Base-by-base conservation (phyloP, 495 filamentous ascomycete species). In the Penicillium arizonense region DNA sequence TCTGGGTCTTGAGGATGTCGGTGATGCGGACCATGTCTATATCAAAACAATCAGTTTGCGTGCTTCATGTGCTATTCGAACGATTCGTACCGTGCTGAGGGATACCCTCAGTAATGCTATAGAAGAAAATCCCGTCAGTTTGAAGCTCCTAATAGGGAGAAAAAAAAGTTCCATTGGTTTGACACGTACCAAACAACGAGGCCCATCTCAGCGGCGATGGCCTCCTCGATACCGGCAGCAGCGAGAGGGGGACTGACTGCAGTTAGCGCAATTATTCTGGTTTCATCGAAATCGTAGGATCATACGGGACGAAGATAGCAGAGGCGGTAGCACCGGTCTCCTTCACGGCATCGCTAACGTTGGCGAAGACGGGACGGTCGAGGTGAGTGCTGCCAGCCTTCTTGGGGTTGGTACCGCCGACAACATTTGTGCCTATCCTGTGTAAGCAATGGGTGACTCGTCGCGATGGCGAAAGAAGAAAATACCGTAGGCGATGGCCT, bases 11-110 rank as follows among this genome's bases (percentile, higher is more conserved):
- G 57, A 99, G 82, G 53, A 99, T 96, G 69, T 93, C 87, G 63
- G 96, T 97, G 67, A 99, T 96, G 71, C 94, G 90, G 62, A 99
- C 91, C 94, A 99, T 99, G 75, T 99, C 94, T 89, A 65, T 45
- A 36, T 55, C 55, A 23, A 52, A 59, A 63, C 21, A n/a, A 53
- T 69, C 42, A 73, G 61, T 48, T 50, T 43, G 33, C n/a, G 49
- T 50, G 30, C 36, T 47, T 47, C 40, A 16, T n/a, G 23, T 44
- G 6, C 34, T 37, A 13, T 20, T 39, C 14, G 23, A 28, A 35
- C 14, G 23, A 40, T 33, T 64, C 85, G 64, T 78, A 91, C 89
- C 89, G 77, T 97, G 92, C 74, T 97, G 92, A 55, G 92, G 92
- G 58, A 97, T 97, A 59, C 94, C 94, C 79, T 99, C 94, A 38